Base-by-base conservation (phyloP, 495 filamentous ascomycete genomes). In the Penicillium canariense region DNA sequence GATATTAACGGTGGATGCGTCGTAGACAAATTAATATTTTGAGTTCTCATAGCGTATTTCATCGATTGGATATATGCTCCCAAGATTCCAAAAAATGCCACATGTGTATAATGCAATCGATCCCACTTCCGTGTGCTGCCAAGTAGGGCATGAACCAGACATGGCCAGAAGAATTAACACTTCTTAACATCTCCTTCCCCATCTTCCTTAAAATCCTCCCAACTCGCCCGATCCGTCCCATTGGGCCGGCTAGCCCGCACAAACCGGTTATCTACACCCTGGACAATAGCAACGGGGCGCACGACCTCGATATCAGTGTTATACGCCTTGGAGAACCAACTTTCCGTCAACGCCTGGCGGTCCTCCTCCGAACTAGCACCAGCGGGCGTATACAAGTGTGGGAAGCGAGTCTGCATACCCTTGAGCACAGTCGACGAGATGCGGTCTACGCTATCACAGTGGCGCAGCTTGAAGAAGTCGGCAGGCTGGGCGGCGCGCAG, bases 371-470 rank as follows among this genome's bases (percentile, higher is more conserved):
- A 30, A 48, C 17, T 28, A 27, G 39, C 27, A 12, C 56, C 66
- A 10, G 67, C 53, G 10, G 58, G 17, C 9, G 25, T 32, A 46
- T 75, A 76, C 20, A 77, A 58, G 34, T 72, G 69, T 15, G 74
- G 74, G 61, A 73, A 77, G 0, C 71, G 63, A 31, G 68, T 59
- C 58, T 77, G 80, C 79, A 90, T 81, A 23, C 81, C 82, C 54
- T 71, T 76, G 62, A 90, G 65, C 23, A 87, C 87, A 20, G 82
- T 77, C 43, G 78, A 80, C 23, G 85, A 84, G 36, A 91, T 83
- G 44, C 86, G 83, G 59, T 91, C 87, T 1, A 90, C 87, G 42
- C 83, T 87, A 63, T 89, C 85, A 45, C 75, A 76, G 64, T 91
- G 86, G 18, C 85, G 74, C 54, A 92, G 67, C 30, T 73, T 69